Evolutionary conservation across 2,329 filamentous ascomycete genomes (phyloP).

Genomic region (Beauveria sp.): DNA sequence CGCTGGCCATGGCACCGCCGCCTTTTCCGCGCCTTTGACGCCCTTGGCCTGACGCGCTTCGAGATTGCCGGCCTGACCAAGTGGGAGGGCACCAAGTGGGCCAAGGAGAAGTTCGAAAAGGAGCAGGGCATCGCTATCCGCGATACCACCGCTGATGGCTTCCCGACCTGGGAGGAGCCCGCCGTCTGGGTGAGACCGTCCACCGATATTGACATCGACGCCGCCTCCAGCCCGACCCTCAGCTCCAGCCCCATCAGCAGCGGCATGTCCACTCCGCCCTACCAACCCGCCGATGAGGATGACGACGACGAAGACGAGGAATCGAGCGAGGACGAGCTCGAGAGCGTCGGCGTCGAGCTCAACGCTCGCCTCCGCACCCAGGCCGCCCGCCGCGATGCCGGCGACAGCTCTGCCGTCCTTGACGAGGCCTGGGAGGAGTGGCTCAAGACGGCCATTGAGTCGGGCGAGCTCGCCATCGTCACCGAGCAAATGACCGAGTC

Average conservation of each 20-base stretch:
- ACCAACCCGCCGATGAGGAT: slow-evolving; percentile 15
- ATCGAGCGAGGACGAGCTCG: slow-evolving; percentile 21
- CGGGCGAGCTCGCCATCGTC: slow-evolving; percentile 46
- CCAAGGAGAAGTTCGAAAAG: slow-evolving; percentile 69
- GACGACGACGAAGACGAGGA: slow-evolving; percentile 27
- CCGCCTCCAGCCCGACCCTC: background rate
- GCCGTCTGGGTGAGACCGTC: slow-evolving; percentile 23
- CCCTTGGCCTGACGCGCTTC: slow-evolving; percentile 55
- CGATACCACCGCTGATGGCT: slow-evolving; percentile 65
- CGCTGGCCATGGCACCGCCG: slow-evolving; percentile 70
- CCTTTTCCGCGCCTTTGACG: slow-evolving; percentile 70
- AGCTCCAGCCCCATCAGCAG: slow-evolving; percentile 6
- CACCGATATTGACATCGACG: background rate
- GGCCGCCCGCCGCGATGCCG: slow-evolving; percentile 54
- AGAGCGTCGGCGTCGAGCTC: slow-evolving; percentile 53
- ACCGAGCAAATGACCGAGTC: slow-evolving; percentile 33
- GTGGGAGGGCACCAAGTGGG: slow-evolving; percentile 80
- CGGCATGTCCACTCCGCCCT: slow-evolving; percentile 4
- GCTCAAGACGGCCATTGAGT: slow-evolving; percentile 62
- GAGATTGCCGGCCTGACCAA: slow-evolving; percentile 68
- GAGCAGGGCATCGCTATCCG: slow-evolving; percentile 63
- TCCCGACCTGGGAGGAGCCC: slow-evolving; percentile 53
- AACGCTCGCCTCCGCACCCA: slow-evolving; percentile 60
- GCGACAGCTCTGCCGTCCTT: slow-evolving; percentile 49
- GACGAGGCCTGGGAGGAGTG: slow-evolving; percentile 71